Evolutionary conservation across 352 stramenopile genomes (phyloP).

Genomic region (Phytophthora citrophthora): DNA sequence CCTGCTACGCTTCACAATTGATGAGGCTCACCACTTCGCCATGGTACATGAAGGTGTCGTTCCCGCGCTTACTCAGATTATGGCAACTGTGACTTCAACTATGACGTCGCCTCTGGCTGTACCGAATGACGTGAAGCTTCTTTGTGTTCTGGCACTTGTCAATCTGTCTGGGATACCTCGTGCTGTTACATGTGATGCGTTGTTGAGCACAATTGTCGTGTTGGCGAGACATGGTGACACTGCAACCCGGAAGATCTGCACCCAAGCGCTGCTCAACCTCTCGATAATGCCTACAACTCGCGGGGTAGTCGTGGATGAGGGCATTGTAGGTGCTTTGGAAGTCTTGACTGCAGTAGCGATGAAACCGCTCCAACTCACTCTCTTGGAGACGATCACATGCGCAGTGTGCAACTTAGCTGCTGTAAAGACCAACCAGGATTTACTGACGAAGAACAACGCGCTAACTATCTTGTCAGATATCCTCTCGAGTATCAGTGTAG

Average conservation of each 20-base stretch:
- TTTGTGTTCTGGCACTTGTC: conserved; percentile 73
- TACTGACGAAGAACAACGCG: conserved; percentile 63
- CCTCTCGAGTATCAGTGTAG: conserved; percentile 33
- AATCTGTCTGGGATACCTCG: conserved; percentile 74
- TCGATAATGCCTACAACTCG: conserved; percentile 83
- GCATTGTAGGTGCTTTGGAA: conserved; percentile 59
- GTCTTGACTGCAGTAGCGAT: conserved; percentile 45
- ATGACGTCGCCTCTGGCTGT: conserved; percentile 25
- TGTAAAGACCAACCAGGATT: conserved; percentile 67
- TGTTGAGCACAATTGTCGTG: conserved; percentile 58
- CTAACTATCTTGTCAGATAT: conserved; percentile 58
- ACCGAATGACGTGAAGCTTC: conserved; percentile 60
- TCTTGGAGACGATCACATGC: conserved; percentile 56
- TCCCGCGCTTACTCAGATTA: conserved; percentile 66
- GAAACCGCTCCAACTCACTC: conserved; percentile 32
- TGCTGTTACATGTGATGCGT: conserved; percentile 75
- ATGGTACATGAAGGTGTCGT: conserved; percentile 84
- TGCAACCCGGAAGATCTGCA: conserved; percentile 41
- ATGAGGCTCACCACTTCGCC: conserved; percentile 78
- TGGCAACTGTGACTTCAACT: conserved; percentile 47
- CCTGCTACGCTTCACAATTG: conserved; percentile 74
- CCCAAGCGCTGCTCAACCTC: conserved; percentile 75
- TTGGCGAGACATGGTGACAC: conserved; percentile 44
- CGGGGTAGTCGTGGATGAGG: conserved; percentile 75
- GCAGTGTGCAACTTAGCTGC: conserved; percentile 68